Evolutionary conservation across 1,284 basidiomycete genomes (phyloP).

Genomic region (Cryptococcus amylolentus): DNA sequence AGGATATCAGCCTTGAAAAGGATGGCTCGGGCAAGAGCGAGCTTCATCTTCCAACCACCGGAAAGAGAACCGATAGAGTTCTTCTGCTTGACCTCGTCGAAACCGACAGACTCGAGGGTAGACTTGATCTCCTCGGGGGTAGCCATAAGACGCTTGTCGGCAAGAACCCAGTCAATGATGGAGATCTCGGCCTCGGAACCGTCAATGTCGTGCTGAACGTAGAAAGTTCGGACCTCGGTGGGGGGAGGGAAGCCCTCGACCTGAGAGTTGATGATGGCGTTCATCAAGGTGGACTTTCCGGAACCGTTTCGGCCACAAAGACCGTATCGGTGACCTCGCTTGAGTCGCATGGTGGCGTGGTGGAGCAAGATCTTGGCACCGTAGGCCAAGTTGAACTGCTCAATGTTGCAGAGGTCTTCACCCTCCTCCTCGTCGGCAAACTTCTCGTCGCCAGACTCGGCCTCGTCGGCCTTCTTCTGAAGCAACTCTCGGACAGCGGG

Average conservation of each 20-base stretch:
- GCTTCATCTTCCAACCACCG: slow-evolving; percentile 99
- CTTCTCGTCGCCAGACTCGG: slow-evolving; percentile 64
- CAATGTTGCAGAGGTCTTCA: slow-evolving; percentile 87
- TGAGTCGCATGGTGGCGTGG: slow-evolving; percentile 91
- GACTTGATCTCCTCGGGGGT: slow-evolving; percentile 67
- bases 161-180: slow-evolving; percentile 81
- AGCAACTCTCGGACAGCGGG: slow-evolving; percentile 78
- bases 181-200: slow-evolving; percentile 89
- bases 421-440: slow-evolving; percentile 92
- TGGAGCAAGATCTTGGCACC: slow-evolving; percentile 98
- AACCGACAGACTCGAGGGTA: slow-evolving; percentile 86
- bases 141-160: slow-evolving; percentile 79
- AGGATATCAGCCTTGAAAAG: slow-evolving; percentile 98
- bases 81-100: slow-evolving; percentile 79
- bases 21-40: slow-evolving; percentile 96
- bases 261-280: slow-evolving; percentile 91
- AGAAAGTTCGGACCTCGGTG: slow-evolving; percentile 50
- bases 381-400: slow-evolving; percentile 87
- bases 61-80: slow-evolving; percentile 87
- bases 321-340: slow-evolving; percentile 98
- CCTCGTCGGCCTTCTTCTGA: slow-evolving; percentile 80
- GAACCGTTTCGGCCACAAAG: slow-evolving; percentile 98
- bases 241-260: slow-evolving; percentile 54
- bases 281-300: slow-evolving; percentile 97
- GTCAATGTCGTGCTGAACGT: slow-evolving; percentile 98